Evolutionary conservation across 192 early-diverging fungal genomes (phyloP).

Genomic region (Coemansia sp.): DNA sequence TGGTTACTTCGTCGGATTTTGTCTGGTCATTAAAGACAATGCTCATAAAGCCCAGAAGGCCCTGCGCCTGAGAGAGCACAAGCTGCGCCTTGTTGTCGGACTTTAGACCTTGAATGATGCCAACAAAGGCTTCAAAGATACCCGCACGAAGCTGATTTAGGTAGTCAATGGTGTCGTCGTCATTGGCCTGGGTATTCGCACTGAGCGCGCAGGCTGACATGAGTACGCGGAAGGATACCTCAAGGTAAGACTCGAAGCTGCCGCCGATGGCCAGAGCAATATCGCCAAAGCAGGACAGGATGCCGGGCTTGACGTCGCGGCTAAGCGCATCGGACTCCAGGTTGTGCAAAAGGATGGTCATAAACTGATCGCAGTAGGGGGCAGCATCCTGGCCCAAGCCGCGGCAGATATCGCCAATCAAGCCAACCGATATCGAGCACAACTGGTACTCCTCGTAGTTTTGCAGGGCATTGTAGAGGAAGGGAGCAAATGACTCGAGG

Average conservation of each 20-base stretch:
- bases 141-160: constrained; percentile 83
- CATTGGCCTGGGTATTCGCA: constrained; percentile 57
- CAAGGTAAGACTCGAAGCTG: constrained; percentile 80
- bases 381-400: constrained; percentile 69
- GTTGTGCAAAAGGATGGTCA: constrained; percentile 79
- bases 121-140: constrained; percentile 95
- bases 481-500: constrained; percentile 83
- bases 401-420: constrained; percentile 97
- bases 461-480: constrained; percentile 79
- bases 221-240: constrained; percentile 87
- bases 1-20: constrained; percentile 69
- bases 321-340: constrained; percentile 80
- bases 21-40: constrained; percentile 67
- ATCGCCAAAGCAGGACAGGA: constrained; percentile 72
- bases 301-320: constrained; percentile 88
- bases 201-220: constrained; percentile 77
- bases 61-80: constrained; percentile 64
- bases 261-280: constrained; percentile 95
- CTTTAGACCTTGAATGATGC: constrained; percentile 93
- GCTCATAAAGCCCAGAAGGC: constrained; percentile 82
- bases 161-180: constrained; percentile 87
- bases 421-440: constrained; percentile 92
- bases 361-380: constrained; percentile 85
- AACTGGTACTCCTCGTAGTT: constrained; percentile 93
- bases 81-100: constrained; percentile 68